Evolutionary conservation across 2,329 filamentous ascomycete genomes (phyloP).

Genomic region (Myriosclerotinia curreyana): DNA sequence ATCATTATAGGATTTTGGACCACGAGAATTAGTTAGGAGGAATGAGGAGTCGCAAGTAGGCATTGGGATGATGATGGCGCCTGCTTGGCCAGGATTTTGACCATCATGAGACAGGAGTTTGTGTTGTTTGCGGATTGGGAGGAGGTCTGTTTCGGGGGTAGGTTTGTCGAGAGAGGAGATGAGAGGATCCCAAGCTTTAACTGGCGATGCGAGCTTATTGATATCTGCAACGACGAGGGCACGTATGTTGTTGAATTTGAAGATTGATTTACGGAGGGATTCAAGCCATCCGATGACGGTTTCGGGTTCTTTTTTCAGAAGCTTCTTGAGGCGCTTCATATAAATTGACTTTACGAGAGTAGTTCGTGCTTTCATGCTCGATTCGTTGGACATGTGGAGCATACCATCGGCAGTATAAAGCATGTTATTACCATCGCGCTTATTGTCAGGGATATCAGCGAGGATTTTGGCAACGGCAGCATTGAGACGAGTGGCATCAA

Average conservation of each 20-base stretch:
- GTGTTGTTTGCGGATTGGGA: conserved; percentile 67
- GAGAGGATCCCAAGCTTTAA: conserved; percentile 74
- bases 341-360: conserved; percentile 86
- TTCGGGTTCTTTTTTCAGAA: conserved; percentile 73
- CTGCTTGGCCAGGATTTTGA: conserved; percentile 67
- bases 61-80: conserved; percentile 82
- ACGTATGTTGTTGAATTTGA: conserved; percentile 81
- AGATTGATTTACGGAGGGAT: conserved; percentile 69
- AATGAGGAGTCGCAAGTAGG: conserved; percentile 90
- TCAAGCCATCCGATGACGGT: conserved; percentile 76
- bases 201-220: conserved; percentile 67
- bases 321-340: conserved; percentile 77
- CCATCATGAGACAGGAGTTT: conserved; percentile 75
- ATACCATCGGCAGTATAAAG: conserved; percentile 66
- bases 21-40: conserved; percentile 70
- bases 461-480: conserved; percentile 74
- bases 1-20: conserved; percentile 72
- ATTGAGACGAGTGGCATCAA: conserved; percentile 66
- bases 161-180: conserved; percentile 40
- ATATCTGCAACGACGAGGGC: conserved; percentile 81
- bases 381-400: conserved; percentile 74
- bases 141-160: conserved; percentile 50
- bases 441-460: conserved; percentile 87
- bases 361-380: conserved; percentile 71
- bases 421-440: conserved; percentile 77